These are phyloP conservation scores for Coccomyxa subellipsoidea DNA, from an alignment of 163 green algal species.

Conservation along the genomic window DNA sequence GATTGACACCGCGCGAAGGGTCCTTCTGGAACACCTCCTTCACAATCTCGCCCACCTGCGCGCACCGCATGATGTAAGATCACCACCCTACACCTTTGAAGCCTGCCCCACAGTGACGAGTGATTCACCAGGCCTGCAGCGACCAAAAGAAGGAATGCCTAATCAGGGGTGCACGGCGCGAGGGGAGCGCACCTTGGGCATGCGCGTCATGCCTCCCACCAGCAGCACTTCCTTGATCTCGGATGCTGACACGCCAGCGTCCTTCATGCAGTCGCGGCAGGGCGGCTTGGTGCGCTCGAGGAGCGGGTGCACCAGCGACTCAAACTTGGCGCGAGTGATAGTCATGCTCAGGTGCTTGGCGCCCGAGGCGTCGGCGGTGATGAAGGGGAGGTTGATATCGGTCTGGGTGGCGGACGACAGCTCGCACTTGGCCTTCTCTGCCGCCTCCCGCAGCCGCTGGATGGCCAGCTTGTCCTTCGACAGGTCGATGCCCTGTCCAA, in stretches of 20 bases:
- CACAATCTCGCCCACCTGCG: constrained; percentile 85
- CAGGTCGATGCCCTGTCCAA: constrained; percentile 77
- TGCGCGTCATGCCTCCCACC: constrained; percentile 95
- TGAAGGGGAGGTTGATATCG: constrained; percentile 97
- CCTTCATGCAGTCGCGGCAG: constrained; percentile 93
- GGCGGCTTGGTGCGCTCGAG: constrained; percentile 91
- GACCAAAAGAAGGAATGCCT: no score
- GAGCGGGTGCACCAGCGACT: constrained; percentile 76
- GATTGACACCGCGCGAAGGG: constrained; percentile 92
- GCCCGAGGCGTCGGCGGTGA: constrained; percentile 91
- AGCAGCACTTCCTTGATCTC: constrained; percentile 93
- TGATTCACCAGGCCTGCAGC: no score
- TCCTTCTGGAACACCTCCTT: constrained; percentile 86
- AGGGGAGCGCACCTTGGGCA: constrained; percentile 76
- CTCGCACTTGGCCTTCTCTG: constrained; percentile 99
- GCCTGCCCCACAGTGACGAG: no score
- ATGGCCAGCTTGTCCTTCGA: constrained; percentile 82
- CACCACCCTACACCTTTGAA: no score
- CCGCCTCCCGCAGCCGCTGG: constrained; percentile 90
- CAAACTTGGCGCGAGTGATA: constrained; percentile 66
- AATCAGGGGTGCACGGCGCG: background rate
- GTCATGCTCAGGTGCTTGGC: constrained; percentile 79
- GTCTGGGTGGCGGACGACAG: constrained; percentile 81
- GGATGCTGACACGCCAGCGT: constrained; percentile 72
- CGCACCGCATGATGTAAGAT: no score